These are phyloP conservation scores for Mycosphaerella sp. DNA, from an alignment of 2,329 filamentous ascomycete genomes.

Conservation along the genomic window DNA sequence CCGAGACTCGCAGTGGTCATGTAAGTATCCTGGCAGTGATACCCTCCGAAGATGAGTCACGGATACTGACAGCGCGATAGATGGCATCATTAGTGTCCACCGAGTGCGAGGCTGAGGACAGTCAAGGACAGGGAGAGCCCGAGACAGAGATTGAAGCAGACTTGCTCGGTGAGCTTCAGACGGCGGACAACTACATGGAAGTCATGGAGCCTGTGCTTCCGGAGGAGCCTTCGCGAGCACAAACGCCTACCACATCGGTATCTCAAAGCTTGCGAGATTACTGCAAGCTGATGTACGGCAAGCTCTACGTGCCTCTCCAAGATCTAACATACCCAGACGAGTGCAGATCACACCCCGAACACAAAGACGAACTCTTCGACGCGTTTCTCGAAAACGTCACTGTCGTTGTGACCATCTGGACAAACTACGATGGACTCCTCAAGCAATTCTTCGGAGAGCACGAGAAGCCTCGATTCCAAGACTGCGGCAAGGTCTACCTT, in stretches of 20 bases:
- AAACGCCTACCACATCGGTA: no score
- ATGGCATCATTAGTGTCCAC: neutral
- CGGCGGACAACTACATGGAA: neutral
- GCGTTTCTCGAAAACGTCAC: slow-evolving; percentile 10
- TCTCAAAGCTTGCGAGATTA: no score
- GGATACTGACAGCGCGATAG: neutral
- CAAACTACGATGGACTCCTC: slow-evolving; percentile 16
- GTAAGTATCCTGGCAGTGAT: neutral
- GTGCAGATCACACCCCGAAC: neutral
- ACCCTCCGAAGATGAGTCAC: neutral
- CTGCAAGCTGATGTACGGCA: no score
- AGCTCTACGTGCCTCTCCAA: neutral
- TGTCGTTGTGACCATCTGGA: slow-evolving; percentile 16
- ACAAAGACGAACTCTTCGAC: slow-evolving; percentile 9
- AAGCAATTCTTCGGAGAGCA: slow-evolving; percentile 3
- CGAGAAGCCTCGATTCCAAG: slow-evolving; percentile 1
- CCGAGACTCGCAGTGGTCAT: neutral
- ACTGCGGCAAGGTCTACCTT: slow-evolving; percentile 13
- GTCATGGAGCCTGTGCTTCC: neutral
- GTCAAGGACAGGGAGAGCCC: neutral
- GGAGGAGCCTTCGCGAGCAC: neutral
- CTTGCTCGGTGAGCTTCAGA: neutral
- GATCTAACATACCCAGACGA: neutral
- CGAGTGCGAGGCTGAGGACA: neutral
- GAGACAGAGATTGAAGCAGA: neutral